Conservation (phyloP, 2,329 filamentous ascomycete genomes). For the Fusarium pseudograminearum region DNA sequence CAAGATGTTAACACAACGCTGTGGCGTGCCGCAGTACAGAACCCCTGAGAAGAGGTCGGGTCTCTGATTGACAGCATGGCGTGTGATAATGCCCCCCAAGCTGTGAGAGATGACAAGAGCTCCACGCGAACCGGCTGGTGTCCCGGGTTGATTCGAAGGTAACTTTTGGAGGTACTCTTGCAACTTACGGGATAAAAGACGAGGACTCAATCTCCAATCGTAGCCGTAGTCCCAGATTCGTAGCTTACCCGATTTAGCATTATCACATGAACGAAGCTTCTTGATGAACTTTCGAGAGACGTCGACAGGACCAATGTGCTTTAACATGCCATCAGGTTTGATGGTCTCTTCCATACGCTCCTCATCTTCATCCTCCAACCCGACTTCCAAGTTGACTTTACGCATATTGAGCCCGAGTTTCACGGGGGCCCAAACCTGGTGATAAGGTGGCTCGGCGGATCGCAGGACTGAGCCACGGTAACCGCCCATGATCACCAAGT, state of each 20-base stretch:
- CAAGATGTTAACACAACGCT: slow-evolving; percentile 90
- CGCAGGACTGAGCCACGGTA: slow-evolving; percentile 92
- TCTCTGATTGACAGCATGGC: slow-evolving; percentile 86
- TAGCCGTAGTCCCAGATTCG: slow-evolving; percentile 93
- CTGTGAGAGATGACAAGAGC: slow-evolving; percentile 88
- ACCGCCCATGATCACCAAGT: slow-evolving; percentile 89
- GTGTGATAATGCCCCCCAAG: slow-evolving; percentile 86
- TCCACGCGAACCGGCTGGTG: slow-evolving; percentile 68
- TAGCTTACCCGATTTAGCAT: slow-evolving; percentile 76
- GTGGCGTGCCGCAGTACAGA: slow-evolving; percentile 85
- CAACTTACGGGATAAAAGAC: slow-evolving; percentile 78
- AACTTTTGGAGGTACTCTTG: slow-evolving; percentile 78
- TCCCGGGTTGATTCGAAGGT: slow-evolving; percentile 75
- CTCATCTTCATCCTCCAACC: slow-evolving; percentile 83
- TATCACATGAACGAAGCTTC: slow-evolving; percentile 78
- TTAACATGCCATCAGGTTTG: slow-evolving; percentile 87
- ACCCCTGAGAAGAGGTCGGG: slow-evolving; percentile 90
- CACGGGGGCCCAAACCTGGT: slow-evolving; percentile 94
- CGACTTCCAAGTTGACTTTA: slow-evolving; percentile 91
- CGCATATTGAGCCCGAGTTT: slow-evolving; percentile 92
- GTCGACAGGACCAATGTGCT: slow-evolving; percentile 91
- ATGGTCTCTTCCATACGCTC: slow-evolving; percentile 86
- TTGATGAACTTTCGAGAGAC: slow-evolving; percentile 87
- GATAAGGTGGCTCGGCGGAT: slow-evolving; percentile 82
- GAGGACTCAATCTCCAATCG: slow-evolving; percentile 91